A percentile compares a stretch with the other conserved stretches of the same genome.
These are phyloP conservation scores for Irpex sp. DNA, from an alignment of 1,284 basidiomycete genomes.

Conservation along the genomic window DNA sequence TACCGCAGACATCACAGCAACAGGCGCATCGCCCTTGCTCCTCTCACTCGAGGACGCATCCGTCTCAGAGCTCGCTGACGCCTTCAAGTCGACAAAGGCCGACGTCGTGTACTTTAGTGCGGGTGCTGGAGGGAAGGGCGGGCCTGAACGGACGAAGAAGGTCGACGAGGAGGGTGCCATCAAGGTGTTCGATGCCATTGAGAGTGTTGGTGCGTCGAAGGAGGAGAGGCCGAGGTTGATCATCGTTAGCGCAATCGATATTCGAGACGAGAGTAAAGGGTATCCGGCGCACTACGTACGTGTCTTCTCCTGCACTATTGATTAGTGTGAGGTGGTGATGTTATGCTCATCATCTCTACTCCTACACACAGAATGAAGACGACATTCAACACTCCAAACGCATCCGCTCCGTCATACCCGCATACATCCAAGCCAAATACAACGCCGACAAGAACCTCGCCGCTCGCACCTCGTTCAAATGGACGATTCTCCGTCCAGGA, in stretches of 20 bases:
- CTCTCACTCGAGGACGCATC: conserved; percentile 60
- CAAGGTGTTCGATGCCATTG: conserved; percentile 73
- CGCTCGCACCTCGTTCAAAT: conserved; percentile 56
- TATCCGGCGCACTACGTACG: conserved; percentile 58
- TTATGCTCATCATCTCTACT: not conserved
- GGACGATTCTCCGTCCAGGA: conserved; percentile 70
- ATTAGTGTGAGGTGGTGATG: too few species aligned
- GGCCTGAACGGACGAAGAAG: conserved; percentile 55
- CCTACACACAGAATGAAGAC: conserved; percentile 36
- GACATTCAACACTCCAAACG: conserved; percentile 45
- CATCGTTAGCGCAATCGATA: conserved; percentile 64
- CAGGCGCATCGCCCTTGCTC: conserved; percentile 45
- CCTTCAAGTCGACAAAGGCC: conserved; percentile 39
- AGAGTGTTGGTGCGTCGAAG: conserved; percentile 33
- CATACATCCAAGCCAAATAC: conserved; percentile 65
- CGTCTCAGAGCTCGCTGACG: conserved; percentile 42
- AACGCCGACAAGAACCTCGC: conserved; percentile 69
- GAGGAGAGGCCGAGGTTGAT: conserved; percentile 52
- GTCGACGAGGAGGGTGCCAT: conserved; percentile 74
- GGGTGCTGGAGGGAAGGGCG: conserved; percentile 69
- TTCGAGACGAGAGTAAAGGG: conserved; percentile 47
- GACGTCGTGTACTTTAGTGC: conserved; percentile 64
- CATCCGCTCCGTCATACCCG: conserved; percentile 38
- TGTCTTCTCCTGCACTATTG: conserved; percentile 2
- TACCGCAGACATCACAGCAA: conserved; percentile 41